Percentiles rank a stretch among this genome's conserved stretches.
Conservation (phyloP, 805 yeast species). For the Schwanniomyces pseudopolymorphus region DNA sequence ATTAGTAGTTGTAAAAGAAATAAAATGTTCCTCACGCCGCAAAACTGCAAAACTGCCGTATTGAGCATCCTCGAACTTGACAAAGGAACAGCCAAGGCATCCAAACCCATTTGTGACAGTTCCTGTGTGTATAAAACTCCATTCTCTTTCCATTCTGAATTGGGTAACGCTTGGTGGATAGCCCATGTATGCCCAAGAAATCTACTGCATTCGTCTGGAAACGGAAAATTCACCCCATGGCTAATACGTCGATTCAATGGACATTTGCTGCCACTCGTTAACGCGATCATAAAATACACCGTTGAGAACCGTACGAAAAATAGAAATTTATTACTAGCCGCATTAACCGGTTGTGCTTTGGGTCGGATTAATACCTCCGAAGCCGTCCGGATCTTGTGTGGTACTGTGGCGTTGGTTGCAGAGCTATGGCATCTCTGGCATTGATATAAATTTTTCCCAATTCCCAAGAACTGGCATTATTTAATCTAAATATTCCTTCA, state of each 20-base stretch:
- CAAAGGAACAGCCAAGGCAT: no score
- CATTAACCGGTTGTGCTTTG: background rate
- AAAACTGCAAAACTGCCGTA: background rate
- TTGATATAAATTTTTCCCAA: background rate
- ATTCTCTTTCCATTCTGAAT: background rate
- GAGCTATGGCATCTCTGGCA: background rate
- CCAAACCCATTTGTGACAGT: no score
- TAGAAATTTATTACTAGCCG: no score
- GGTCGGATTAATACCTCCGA: background rate
- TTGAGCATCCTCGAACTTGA: no score
- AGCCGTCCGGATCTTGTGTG: background rate
- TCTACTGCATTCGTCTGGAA: background rate
- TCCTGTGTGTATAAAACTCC: no score
- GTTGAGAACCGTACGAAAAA: background rate
- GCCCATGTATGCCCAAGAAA: no score
- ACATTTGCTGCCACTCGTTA: background rate
- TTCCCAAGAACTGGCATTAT: background rate
- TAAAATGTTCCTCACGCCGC: no score
- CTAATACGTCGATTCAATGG: background rate
- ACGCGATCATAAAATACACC: background rate
- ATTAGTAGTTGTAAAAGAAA: no score
- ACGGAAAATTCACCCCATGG: background rate
- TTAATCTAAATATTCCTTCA: background rate
- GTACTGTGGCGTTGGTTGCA: conserved; percentile 1
- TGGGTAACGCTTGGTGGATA: background rate